Conservation (phyloP, 495 filamentous ascomycete species). For the Neurospora discreta region DNA sequence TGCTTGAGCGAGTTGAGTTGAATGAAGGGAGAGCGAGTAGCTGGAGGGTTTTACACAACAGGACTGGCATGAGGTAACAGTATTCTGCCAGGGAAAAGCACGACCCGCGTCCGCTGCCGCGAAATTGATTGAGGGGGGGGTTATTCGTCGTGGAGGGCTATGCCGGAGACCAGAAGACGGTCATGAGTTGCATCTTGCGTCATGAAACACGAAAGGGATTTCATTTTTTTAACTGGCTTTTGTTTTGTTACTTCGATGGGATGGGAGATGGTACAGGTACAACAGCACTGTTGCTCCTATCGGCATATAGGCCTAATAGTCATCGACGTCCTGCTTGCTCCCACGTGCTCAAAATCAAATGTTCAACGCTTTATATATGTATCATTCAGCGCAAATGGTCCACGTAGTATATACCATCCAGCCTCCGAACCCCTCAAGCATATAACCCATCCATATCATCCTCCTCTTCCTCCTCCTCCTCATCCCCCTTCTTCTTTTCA, state of each 20-base stretch:
- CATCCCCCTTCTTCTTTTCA: conserved; percentile 31
- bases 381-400: background rate
- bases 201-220: background rate
- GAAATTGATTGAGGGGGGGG: too few relatives aligned
- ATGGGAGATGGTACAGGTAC: background rate
- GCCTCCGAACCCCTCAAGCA: conserved; percentile 32
- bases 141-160: background rate
- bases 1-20: background rate
- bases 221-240: background rate
- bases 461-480: conserved; percentile 47
- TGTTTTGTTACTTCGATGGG: background rate
- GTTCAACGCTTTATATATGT: background rate
- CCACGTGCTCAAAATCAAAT: background rate
- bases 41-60: background rate
- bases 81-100: background rate
- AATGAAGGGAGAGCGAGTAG: background rate
- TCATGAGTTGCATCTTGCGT: background rate
- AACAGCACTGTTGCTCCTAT: background rate
- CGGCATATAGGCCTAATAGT: background rate
- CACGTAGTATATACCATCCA: background rate
- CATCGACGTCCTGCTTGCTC: background rate
- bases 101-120: too few relatives aligned
- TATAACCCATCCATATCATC: conserved; percentile 69
- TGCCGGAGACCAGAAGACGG: background rate
- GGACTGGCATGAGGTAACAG: background rate